phyloP scores from a whole-genome alignment of 352 stramenopile genomes.

The Phytophthora foliorum region DNA sequence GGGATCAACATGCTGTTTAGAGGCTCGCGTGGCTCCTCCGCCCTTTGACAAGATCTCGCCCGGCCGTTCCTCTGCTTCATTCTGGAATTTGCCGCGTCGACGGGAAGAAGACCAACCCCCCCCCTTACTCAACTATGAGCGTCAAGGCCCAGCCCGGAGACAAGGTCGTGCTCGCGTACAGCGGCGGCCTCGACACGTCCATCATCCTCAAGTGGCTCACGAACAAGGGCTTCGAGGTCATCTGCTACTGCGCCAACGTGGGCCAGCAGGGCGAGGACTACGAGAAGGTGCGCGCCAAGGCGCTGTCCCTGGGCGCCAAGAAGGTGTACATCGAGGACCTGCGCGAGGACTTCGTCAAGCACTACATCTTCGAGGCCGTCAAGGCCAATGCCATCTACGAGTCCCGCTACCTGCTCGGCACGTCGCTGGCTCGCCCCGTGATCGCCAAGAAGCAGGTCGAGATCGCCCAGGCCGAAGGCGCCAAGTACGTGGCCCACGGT shows the following conservation, averaged over 20 bases:
- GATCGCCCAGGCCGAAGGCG: slow-evolving; percentile 92
- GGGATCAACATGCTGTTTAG: slow-evolving; percentile 42
- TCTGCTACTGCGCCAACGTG: slow-evolving; percentile 99
- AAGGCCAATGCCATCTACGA: slow-evolving; percentile 99
- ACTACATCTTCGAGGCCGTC: slow-evolving; percentile 95
- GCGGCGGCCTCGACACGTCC: slow-evolving; percentile 98
- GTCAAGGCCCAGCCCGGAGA: slow-evolving; percentile 76
- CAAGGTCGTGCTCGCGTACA: slow-evolving; percentile 98
- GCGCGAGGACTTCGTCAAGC: slow-evolving; percentile 96
- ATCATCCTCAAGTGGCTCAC: slow-evolving; percentile 99
- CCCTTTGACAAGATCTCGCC: slow-evolving; percentile 24
- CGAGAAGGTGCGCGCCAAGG: slow-evolving; percentile 95
- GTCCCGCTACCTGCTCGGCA: slow-evolving; percentile 97
- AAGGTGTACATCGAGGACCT: slow-evolving; percentile 97
- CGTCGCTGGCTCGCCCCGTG: slow-evolving; percentile 97
- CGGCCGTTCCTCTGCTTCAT: slow-evolving; percentile 31
- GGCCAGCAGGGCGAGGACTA: slow-evolving; percentile 98
- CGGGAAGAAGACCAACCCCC: slow-evolving; percentile 18
- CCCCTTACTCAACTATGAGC: slow-evolving; percentile 59
- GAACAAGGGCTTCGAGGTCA: slow-evolving; percentile 98
- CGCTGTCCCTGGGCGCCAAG: slow-evolving; percentile 71
- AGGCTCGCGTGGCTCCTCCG: slow-evolving; percentile 19
- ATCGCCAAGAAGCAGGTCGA: slow-evolving; percentile 98
- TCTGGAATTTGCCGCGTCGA: slow-evolving; percentile 44
- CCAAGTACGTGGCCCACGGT: slow-evolving; percentile 96